Conservation (phyloP, 148 eudicot genomes). For the Camellia sinensis region DNA sequence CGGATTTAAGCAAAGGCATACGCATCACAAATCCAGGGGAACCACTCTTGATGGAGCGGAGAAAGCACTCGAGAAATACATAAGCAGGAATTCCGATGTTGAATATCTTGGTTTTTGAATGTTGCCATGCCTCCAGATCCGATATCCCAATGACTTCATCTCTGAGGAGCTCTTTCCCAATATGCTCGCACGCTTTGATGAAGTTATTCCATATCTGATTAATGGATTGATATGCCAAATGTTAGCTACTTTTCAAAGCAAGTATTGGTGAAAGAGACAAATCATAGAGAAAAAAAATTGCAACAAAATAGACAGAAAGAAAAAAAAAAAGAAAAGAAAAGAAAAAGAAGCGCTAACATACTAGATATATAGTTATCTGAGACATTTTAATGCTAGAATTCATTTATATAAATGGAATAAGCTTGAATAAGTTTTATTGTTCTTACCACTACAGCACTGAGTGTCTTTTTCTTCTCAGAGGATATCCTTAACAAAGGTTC, state of each 20-base stretch:
- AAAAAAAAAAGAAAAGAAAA: too few species aligned
- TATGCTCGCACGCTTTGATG: slow-evolving; percentile 11
- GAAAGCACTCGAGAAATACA: slow-evolving; percentile 18
- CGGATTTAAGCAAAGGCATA: not conserved
- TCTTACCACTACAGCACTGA: not conserved
- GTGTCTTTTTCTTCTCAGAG: not conserved
- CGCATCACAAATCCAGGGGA: slow-evolving; percentile 13
- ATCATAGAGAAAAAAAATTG: not conserved
- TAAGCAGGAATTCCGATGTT: slow-evolving; percentile 21
- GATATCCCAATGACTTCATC: not conserved
- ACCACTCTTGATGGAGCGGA: slow-evolving; percentile 10
- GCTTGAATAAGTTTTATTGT: not conserved
- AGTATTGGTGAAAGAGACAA: not conserved
- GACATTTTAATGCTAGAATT: not conserved
- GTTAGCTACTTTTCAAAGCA: not conserved
- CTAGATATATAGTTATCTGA: not conserved
- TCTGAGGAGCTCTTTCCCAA: slow-evolving; percentile 10
- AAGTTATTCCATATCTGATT: slow-evolving; percentile 12
- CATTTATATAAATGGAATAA: not conserved
- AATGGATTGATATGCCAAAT: not conserved
- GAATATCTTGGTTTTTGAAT: slow-evolving; percentile 11
- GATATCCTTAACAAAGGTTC: not conserved
- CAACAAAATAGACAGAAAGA: not conserved
- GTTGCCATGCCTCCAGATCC: slow-evolving; percentile 15
- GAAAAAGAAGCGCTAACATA: too few species aligned